A percentile compares a stretch with the other conserved stretches of the same genome.
Evolutionary conservation across 352 stramenopile genomes (phyloP).

Genomic region (Globisporangium recalcitrans): DNA sequence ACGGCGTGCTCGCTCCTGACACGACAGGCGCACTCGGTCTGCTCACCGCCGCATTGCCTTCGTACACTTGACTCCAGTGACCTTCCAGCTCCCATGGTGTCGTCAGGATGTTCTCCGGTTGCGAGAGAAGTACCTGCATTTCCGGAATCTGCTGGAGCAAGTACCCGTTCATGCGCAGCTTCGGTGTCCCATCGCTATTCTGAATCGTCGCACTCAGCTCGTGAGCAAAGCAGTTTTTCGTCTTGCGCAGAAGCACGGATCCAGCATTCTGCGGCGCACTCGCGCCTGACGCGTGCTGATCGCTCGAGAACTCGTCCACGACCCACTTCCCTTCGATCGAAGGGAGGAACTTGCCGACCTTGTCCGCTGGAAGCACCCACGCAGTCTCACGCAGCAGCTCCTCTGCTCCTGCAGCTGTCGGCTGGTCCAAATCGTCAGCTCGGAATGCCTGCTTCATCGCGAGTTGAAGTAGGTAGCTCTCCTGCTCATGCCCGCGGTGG

Average conservation of each 20-base stretch:
- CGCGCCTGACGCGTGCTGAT: conserved; percentile 40
- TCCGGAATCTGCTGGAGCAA: conserved; percentile 48
- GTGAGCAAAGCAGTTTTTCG: conserved; percentile 52
- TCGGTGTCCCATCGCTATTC: conserved; percentile 31
- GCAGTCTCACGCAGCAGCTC: conserved; percentile 40
- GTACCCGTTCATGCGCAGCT: conserved; percentile 55
- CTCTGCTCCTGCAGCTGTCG: conserved; percentile 39
- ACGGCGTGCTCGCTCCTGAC: conserved; percentile 29
- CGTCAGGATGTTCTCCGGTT: conserved; percentile 21
- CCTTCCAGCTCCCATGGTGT: conserved; percentile 59
- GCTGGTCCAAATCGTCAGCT: conserved; percentile 22
- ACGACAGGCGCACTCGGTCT: conserved; percentile 19
- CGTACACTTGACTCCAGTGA: conserved; percentile 69
- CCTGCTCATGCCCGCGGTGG: conserved; percentile 62
- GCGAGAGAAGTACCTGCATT: conserved; percentile 40
- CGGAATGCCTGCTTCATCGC: conserved; percentile 34
- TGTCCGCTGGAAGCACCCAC: conserved; percentile 48
- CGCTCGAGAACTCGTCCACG: conserved; percentile 60
- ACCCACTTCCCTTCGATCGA: conserved; percentile 79
- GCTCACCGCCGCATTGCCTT: conserved; percentile 17
- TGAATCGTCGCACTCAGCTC: conserved; percentile 58
- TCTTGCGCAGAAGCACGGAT: conserved; percentile 58
- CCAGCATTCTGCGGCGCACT: conserved; percentile 48
- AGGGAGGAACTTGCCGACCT: conserved; percentile 41
- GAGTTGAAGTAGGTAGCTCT: conserved; percentile 37